Evolutionary conservation across 148 eudicot genomes (phyloP).

Genomic region (Silene latifolia): DNA sequence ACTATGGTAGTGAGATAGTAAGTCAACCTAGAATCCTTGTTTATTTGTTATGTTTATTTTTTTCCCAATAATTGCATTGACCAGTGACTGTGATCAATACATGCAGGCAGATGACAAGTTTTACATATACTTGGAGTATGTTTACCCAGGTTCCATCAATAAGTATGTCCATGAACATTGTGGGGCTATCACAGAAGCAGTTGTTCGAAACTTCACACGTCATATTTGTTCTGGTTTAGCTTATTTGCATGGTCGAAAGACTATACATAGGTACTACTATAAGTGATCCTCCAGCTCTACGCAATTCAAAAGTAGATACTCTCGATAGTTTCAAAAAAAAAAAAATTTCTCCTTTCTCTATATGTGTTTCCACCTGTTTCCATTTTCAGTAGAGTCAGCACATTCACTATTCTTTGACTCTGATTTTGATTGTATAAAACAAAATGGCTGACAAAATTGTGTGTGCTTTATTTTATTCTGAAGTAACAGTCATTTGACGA

Average conservation of each 20-base stretch:
- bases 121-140: conserved; percentile 84
- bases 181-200: conserved; percentile 84
- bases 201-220: conserved; percentile 90
- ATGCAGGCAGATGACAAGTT: conserved; percentile 74
- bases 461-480: too few species aligned
- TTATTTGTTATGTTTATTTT: neutral
- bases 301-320: neutral
- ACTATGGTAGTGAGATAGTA: conserved; percentile 93
- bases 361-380: neutral
- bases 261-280: conserved; percentile 74
- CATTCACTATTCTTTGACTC: too few species aligned
- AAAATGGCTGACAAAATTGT: too few species aligned
- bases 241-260: conserved; percentile 85
- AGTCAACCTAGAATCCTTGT: conserved; percentile 32
- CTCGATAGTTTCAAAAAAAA: neutral
- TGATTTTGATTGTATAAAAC: too few species aligned
- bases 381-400: too few species aligned
- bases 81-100: conserved; percentile 11
- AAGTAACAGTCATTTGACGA: too few species aligned
- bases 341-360: neutral
- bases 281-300: neutral
- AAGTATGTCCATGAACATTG: conserved; percentile 80
- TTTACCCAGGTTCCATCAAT: conserved; percentile 91
- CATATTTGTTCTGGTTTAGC: conserved; percentile 92
- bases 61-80: conserved; percentile 5